Evolutionary conservation across 768 basidiomycete genomes (phyloP).

Genomic region (Albatrellus ellisii): DNA sequence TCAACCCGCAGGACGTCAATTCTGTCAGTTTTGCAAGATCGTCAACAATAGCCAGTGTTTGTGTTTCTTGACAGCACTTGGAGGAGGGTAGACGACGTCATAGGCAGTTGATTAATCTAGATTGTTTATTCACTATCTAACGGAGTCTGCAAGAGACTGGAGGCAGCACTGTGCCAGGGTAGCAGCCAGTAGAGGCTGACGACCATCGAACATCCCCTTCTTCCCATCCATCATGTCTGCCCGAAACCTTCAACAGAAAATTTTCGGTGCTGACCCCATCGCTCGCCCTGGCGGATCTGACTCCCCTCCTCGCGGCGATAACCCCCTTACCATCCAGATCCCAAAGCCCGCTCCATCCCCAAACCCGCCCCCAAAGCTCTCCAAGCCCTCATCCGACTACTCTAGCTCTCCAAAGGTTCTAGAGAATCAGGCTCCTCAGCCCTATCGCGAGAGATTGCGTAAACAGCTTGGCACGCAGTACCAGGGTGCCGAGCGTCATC

Average conservation of each 20-base stretch:
- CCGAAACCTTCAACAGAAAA: not conserved
- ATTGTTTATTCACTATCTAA: too few relatives aligned
- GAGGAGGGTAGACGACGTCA: too few relatives aligned
- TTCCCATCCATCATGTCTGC: not conserved
- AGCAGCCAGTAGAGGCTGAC: too few relatives aligned
- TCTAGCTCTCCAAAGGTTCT: too few relatives aligned
- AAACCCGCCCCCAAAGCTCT: slow-evolving; percentile 6
- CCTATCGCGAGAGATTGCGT: slow-evolving; percentile 55
- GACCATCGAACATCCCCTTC: too few relatives aligned
- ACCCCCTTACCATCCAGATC: slow-evolving; percentile 51
- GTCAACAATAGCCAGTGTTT: too few relatives aligned
- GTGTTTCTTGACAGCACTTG: too few relatives aligned
- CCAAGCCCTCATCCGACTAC: not conserved
- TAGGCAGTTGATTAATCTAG: too few relatives aligned
- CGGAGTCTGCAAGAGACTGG: too few relatives aligned
- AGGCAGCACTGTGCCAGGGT: too few relatives aligned
- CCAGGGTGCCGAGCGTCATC: slow-evolving; percentile 68
- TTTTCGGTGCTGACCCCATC: slow-evolving; percentile 2
- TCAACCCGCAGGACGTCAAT: too few relatives aligned
- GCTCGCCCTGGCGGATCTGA: slow-evolving; percentile 15
- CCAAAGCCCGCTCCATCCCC: slow-evolving; percentile 40
- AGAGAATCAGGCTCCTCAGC: slow-evolving; percentile 13
- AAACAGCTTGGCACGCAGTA: slow-evolving; percentile 58
- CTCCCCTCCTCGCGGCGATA: slow-evolving; percentile 1
- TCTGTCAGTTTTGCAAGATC: too few relatives aligned